Evolutionary conservation across 345 rosid species (phyloP).

Genomic region (Eucalyptus cloeziana): DNA sequence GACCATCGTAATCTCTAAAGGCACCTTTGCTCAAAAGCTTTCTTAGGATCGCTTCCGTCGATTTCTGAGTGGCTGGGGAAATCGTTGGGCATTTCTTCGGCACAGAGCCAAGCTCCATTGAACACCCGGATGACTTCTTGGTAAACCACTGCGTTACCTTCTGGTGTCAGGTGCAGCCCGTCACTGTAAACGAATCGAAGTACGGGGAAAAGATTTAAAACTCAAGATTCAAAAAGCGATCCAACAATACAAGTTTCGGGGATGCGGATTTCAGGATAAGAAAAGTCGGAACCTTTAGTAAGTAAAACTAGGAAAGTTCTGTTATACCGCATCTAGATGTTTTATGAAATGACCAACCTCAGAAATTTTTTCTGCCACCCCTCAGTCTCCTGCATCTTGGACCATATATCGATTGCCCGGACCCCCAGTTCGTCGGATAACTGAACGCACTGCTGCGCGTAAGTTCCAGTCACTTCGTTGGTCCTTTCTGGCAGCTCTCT

Average conservation of each 20-base stretch:
- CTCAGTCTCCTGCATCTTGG: slow-evolving; percentile 72
- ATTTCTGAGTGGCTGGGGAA: slow-evolving; percentile 65
- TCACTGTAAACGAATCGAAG: slow-evolving; percentile 34
- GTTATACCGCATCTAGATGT: background rate
- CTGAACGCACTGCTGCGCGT: slow-evolving; percentile 56
- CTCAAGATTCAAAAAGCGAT: background rate
- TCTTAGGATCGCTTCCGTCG: slow-evolving; percentile 52
- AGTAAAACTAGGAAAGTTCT: background rate
- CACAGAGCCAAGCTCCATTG: slow-evolving; percentile 55
- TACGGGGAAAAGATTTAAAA: background rate
- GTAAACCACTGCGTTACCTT: slow-evolving; percentile 65
- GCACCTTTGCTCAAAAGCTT: slow-evolving; percentile 36
- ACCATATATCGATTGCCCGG: slow-evolving; percentile 58
- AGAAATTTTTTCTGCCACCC: slow-evolving; percentile 74
- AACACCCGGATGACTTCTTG: slow-evolving; percentile 44
- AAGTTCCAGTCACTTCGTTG: slow-evolving; percentile 63
- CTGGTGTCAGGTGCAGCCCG: slow-evolving; percentile 71
- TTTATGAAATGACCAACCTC: slow-evolving; percentile 30
- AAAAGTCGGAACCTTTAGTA: background rate
- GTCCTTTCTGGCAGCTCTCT: slow-evolving; percentile 66
- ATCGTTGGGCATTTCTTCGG: slow-evolving; percentile 75
- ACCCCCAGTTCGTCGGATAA: slow-evolving; percentile 56
- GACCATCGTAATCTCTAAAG: background rate
- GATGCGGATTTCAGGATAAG: background rate
- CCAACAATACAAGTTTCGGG: background rate